Base-by-base conservation (phyloP, 1,284 basidiomycete genomes). In the Clitocybe nebularis region DNA sequence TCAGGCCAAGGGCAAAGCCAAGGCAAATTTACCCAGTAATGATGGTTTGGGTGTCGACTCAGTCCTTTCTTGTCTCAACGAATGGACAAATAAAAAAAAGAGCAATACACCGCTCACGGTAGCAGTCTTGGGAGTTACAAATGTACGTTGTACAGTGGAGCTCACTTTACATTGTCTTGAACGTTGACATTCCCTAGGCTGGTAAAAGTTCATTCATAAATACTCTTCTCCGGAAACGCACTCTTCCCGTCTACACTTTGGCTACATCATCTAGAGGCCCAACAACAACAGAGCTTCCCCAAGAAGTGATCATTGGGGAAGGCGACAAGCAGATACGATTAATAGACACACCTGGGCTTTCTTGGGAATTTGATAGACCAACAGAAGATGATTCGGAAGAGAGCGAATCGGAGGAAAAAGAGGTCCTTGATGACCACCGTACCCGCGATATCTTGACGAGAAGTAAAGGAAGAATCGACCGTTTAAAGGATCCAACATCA, bases 141-240 rank as follows among this genome's bases (percentile, higher is more conserved):
- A 90, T 57, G 86, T 87, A 55, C 49, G 81, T n/a, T n/a, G n/a
- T n/a, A n/a, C n/a, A n/a, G n/a, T n/a, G n/a, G n/a, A n/a, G n/a
- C n/a, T n/a, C n/a, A 16, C 21, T 10, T 37, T 41, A 34, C 10
- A 26, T 32, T 44, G 14, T 14, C 43, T 28, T 24, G 6, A 28
- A 7, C 10, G 21, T 16, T 25, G 2, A 10, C 14, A 28, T 14
- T 23, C 5, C 20, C 21, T 46, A 89, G 79, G 74, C 75, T 19
- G 91, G 91, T 11, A 94, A 94, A 69, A 89, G 87, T 33, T 75
- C 89, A 8, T 69, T 94, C 42, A 67, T 93, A 53, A 91, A 94
- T 64, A 83, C 88, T 4, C 67, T 94, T 30, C 56, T 84, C 14
- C 60, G 69, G 41, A 72, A 74, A 47, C 51, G 72, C n/a, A 60